Conservation (phyloP, 148 eudicot species). For the Cornus florida region DNA sequence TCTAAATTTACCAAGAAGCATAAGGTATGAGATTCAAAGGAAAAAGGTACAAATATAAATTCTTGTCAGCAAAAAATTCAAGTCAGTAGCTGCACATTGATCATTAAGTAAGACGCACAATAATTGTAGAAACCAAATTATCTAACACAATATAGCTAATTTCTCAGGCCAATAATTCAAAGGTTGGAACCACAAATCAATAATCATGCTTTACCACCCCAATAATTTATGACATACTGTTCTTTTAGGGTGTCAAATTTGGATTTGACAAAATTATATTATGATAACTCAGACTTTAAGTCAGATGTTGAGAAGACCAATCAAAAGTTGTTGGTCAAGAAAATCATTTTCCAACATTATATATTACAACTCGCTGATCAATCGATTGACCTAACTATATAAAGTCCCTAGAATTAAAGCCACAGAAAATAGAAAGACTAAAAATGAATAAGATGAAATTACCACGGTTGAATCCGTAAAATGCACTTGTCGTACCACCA, state of each 20-base stretch:
- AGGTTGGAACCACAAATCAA: background rate
- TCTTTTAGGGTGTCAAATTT: background rate
- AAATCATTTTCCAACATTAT: too few relatives aligned
- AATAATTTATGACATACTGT: background rate
- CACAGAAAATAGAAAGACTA: too few relatives aligned
- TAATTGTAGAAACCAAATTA: background rate
- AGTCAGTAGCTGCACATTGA: too few relatives aligned
- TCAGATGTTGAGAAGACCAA: background rate
- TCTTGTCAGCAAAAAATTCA: too few relatives aligned
- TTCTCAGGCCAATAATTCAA: background rate
- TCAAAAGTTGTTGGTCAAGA: too few relatives aligned
- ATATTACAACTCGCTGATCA: too few relatives aligned
- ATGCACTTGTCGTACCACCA: constrained; percentile 88
- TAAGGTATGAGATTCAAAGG: too few relatives aligned
- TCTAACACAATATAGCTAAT: background rate
- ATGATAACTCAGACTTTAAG: background rate
- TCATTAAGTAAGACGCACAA: too few relatives aligned
- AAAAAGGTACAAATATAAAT: too few relatives aligned
- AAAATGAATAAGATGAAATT: background rate
- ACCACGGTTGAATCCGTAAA: constrained; percentile 90
- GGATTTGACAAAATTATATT: background rate
- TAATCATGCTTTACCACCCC: background rate
- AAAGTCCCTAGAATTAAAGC: too few relatives aligned
- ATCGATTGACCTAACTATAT: background rate
- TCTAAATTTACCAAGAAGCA: too few relatives aligned